phyloP scores from a whole-genome alignment of 129 eudicot genomes.

The Tagetes erecta region DNA sequence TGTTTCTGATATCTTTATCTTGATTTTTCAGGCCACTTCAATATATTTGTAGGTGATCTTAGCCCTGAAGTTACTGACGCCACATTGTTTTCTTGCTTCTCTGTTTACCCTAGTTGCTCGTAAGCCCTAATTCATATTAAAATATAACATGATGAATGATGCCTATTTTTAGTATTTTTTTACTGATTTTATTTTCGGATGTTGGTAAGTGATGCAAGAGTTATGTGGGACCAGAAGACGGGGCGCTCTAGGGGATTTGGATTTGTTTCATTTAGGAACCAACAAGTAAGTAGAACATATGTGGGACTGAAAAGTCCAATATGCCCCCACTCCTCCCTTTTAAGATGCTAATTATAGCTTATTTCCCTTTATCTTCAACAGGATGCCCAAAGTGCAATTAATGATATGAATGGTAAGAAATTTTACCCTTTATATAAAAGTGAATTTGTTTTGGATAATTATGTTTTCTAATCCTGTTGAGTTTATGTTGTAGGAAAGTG shows the following conservation, averaged over 20 bases:
- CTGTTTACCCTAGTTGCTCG: constrained; percentile 92
- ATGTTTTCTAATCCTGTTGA: not conserved
- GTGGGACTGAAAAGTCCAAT: not conserved
- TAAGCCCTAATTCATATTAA: constrained; percentile 38
- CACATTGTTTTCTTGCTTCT: constrained; percentile 79
- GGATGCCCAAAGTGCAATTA: constrained; percentile 46
- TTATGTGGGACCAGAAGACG: constrained; percentile 99
- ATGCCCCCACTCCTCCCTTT: not conserved
- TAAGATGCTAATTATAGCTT: constrained; percentile 13
- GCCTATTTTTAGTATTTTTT: not conserved
- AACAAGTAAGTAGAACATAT: constrained; percentile 58
- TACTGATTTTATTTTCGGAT: constrained; percentile 14
- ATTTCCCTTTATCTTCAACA: constrained; percentile 16
- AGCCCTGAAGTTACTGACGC: constrained; percentile 99
- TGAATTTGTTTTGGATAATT: not conserved
- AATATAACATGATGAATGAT: constrained; percentile 1
- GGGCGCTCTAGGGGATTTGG: constrained; percentile 99
- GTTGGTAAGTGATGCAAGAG: constrained; percentile 83
- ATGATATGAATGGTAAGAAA: constrained; percentile 35
- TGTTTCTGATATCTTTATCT: constrained; percentile 14
- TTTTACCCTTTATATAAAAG: not conserved
- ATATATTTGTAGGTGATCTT: constrained; percentile 96
- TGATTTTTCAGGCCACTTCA: constrained; percentile 65
- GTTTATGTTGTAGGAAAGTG: constrained; percentile 49
- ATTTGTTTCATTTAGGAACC: constrained; percentile 91